A percentile compares a stretch with the other conserved stretches of the same genome.
phyloP scores from a whole-genome alignment of 164 flowering plant genomes.

The Paratinospora sagittata region DNA sequence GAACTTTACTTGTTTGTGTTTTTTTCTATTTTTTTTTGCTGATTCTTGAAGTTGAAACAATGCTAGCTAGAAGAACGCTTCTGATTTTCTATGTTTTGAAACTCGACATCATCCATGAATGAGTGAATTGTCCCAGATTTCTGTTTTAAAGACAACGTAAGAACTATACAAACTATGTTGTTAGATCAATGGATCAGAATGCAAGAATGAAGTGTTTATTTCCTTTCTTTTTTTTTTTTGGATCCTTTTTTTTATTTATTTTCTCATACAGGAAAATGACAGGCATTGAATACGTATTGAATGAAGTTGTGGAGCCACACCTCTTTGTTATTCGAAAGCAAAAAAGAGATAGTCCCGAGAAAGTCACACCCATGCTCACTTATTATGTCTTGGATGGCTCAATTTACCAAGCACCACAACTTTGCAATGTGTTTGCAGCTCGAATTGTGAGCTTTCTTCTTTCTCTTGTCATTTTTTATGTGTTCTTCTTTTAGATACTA shows the following conservation, averaged over 20 bases:
- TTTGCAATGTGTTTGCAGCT: constrained; percentile 81
- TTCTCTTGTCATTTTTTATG: neutral
- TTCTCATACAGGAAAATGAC: constrained; percentile 69
- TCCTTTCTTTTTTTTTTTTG: no score
- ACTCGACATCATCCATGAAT: no score
- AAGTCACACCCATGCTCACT: constrained; percentile 85
- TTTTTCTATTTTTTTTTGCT: neutral
- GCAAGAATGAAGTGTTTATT: no score
- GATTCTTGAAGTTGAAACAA: no score
- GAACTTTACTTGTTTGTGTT: neutral
- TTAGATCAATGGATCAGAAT: no score
- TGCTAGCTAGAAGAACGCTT: no score
- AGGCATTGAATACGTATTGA: constrained; percentile 66
- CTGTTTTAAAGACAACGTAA: no score
- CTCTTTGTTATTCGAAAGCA: constrained; percentile 88
- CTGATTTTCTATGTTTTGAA: no score
- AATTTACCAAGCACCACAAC: constrained; percentile 96
- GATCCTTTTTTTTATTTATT: neutral
- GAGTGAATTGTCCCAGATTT: no score
- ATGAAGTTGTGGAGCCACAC: constrained; percentile 89
- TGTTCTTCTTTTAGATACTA: neutral
- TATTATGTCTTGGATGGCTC: constrained; percentile 94
- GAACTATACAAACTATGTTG: no score
- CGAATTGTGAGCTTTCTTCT: constrained; percentile 59
- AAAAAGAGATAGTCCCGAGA: constrained; percentile 91